A percentile compares a stretch with the other conserved stretches of the same genome.
These are phyloP conservation scores for Hypoxylon fuscum DNA, from an alignment of 495 filamentous ascomycete species.

Conservation along the genomic window DNA sequence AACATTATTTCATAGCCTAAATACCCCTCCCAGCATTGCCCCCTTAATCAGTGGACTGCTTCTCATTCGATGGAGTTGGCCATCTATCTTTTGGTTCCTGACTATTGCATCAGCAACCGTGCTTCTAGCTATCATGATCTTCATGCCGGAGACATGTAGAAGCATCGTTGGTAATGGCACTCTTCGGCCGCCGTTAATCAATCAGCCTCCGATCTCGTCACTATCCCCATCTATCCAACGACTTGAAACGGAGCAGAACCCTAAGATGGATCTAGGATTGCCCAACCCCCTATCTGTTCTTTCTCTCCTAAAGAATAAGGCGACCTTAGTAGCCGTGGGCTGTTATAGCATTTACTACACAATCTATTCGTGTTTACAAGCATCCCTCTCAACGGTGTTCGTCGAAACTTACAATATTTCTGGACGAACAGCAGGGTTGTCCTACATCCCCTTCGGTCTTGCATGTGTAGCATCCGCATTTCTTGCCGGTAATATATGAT, in stretches of 20 bases:
- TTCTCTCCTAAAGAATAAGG: neutral
- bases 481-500: too few relatives aligned
- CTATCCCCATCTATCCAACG: too few relatives aligned
- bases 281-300: neutral
- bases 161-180: conserved; percentile 62
- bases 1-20: too few relatives aligned
- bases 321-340: neutral
- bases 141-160: conserved; percentile 64
- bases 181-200: conserved; percentile 41
- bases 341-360: conserved; percentile 27
- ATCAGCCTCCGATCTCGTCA: neutral
- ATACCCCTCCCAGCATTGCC: neutral
- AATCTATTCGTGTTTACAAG: conserved; percentile 26
- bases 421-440: conserved; percentile 21
- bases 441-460: conserved; percentile 35
- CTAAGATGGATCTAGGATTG: neutral
- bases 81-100: neutral
- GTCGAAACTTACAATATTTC: conserved; percentile 24
- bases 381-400: conserved; percentile 33
- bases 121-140: conserved; percentile 46
- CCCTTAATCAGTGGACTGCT: neutral
- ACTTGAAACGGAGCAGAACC: neutral
- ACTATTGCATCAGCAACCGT: conserved; percentile 16
- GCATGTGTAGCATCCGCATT: too few relatives aligned
- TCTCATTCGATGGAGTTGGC: neutral